phyloP scores from a whole-genome alignment of 257 asterid species.

The Solanum virginianum region DNA sequence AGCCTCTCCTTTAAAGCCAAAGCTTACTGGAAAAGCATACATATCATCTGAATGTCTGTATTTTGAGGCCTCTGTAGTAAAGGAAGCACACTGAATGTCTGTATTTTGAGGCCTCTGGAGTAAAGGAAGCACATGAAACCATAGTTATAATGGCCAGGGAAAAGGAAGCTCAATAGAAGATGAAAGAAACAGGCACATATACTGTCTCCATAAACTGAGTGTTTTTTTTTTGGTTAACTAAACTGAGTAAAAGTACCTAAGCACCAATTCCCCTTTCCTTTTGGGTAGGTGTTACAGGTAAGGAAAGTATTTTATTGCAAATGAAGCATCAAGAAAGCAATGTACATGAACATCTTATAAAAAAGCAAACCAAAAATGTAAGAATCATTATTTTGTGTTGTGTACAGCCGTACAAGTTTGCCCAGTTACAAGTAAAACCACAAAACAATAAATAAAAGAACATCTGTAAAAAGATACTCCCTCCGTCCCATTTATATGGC shows the following conservation, averaged over 20 bases:
- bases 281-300: too few species aligned
- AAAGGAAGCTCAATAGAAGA: background rate
- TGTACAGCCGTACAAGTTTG: background rate
- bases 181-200: too few species aligned
- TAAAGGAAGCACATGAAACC: slow-evolving; percentile 7
- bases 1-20: slow-evolving; percentile 75
- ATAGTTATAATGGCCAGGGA: slow-evolving; percentile 1
- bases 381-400: background rate
- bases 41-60: slow-evolving; percentile 24
- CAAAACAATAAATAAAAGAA: too few species aligned
- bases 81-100: slow-evolving; percentile 25
- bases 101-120: slow-evolving; percentile 65
- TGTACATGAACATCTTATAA: background rate
- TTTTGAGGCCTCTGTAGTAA: slow-evolving; percentile 83
- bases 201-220: background rate
- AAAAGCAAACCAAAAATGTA: background rate
- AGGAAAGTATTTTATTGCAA: too few species aligned
- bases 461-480: too few species aligned
- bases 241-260: background rate
- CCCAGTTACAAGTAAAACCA: too few species aligned
- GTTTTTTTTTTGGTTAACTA: too few species aligned
- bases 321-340: background rate
- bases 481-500: too few species aligned
- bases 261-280: background rate
- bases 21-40: slow-evolving; percentile 23